phyloP scores from a whole-genome alignment of 2,329 filamentous ascomycete species.

The Xylaria sp. region DNA sequence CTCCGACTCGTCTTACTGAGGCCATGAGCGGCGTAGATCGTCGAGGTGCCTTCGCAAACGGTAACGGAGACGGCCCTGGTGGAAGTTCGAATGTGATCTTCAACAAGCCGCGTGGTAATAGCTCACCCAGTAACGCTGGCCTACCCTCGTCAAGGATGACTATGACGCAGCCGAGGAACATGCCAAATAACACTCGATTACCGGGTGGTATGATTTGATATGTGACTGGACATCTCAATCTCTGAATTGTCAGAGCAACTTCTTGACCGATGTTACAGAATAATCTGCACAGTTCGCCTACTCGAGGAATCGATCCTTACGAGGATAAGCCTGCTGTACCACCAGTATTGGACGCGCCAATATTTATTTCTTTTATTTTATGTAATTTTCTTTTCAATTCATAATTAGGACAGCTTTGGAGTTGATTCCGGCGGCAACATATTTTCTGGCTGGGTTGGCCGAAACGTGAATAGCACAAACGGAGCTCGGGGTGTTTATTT shows the following conservation, averaged over 20 bases:
- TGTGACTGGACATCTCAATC: not conserved
- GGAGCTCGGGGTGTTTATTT: constrained; percentile 12
- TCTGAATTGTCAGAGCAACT: not conserved
- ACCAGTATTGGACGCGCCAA: constrained; percentile 6
- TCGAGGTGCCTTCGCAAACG: constrained; percentile 38
- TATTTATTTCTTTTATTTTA: constrained; percentile 19
- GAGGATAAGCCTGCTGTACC: constrained; percentile 33
- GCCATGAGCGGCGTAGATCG: constrained; percentile 22
- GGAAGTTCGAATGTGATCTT: constrained; percentile 32
- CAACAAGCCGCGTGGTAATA: constrained; percentile 35
- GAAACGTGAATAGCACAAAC: constrained; percentile 23
- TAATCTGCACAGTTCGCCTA: not conserved
- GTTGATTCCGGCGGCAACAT: constrained; percentile 31
- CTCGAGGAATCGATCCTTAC: constrained; percentile 19
- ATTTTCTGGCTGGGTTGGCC: constrained; percentile 24
- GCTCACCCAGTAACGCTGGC: constrained; percentile 39
- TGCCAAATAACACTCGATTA: constrained; percentile 36
- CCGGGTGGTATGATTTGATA: constrained; percentile 55
- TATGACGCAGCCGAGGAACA: constrained; percentile 38
- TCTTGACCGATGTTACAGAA: not conserved
- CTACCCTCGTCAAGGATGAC: constrained; percentile 45
- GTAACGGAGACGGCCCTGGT: constrained; percentile 51
- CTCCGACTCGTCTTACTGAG: constrained; percentile 35
- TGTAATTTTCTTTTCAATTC: constrained; percentile 25
- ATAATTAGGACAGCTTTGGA: constrained; percentile 36